phyloP scores from a whole-genome alignment of 768 basidiomycete species.

The Termitomyces sp. region DNA sequence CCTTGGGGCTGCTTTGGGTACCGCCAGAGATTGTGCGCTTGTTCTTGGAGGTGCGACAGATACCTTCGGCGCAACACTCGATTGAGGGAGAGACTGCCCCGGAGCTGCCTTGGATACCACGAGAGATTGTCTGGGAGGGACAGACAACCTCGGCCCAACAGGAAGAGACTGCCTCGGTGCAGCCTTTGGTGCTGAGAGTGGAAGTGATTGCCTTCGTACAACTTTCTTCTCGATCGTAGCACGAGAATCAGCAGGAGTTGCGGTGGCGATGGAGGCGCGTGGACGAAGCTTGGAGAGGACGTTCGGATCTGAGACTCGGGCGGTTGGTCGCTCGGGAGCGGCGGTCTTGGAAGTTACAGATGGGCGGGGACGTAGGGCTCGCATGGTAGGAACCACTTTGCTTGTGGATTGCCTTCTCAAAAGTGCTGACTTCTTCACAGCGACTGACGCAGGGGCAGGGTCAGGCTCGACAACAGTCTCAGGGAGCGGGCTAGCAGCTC shows the following conservation, averaged over 20 bases:
- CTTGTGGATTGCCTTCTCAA: background rate
- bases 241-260: background rate
- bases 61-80: background rate
- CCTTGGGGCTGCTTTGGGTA: background rate
- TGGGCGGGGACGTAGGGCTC: slow-evolving; percentile 1
- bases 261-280: slow-evolving; percentile 1
- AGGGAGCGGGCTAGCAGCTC: too few species aligned
- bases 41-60: background rate
- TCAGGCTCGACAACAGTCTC: background rate
- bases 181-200: background rate
- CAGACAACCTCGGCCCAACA: background rate
- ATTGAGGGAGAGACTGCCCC: background rate
- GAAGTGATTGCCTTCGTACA: background rate
- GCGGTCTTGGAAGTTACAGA: background rate
- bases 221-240: background rate
- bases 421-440: background rate
- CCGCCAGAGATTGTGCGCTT: background rate
- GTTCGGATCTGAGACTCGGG: background rate
- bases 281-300: background rate
- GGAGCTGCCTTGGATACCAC: background rate
- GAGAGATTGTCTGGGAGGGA: background rate
- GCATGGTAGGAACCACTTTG: background rate
- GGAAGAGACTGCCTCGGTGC: background rate
- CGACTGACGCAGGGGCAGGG: background rate
- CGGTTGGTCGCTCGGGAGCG: too few species aligned